Evolutionary conservation across 352 stramenopile genomes (phyloP).

Genomic region (Phytophthora kernoviae): DNA sequence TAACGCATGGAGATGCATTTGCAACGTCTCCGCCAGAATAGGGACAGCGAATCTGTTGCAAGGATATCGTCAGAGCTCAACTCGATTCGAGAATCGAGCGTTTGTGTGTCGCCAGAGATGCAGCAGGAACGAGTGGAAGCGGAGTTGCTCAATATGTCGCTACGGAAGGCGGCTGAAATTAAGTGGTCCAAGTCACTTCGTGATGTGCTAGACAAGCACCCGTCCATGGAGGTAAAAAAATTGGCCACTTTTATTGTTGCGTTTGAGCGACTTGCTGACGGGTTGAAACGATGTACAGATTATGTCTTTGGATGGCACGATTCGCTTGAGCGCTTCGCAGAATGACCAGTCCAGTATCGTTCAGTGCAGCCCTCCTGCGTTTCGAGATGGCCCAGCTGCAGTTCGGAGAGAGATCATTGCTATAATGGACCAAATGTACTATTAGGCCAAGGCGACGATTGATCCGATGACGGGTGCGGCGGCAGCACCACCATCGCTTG

Average conservation of each 20-base stretch:
- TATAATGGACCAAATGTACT: slow-evolving; percentile 32
- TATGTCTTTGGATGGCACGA: slow-evolving; percentile 24
- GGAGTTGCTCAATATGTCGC: slow-evolving; percentile 22
- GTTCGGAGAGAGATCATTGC: slow-evolving; percentile 28
- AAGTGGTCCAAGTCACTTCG: slow-evolving; percentile 30
- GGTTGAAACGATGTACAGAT: slow-evolving; percentile 14
- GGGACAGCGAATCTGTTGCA: background rate
- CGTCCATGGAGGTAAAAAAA: slow-evolving; percentile 27
- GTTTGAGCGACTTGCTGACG: background rate
- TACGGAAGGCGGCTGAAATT: slow-evolving; percentile 16
- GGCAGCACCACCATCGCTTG: slow-evolving; percentile 22
- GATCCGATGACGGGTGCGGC: slow-evolving; percentile 24
- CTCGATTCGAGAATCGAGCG: too few species aligned
- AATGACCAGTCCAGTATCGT: slow-evolving; percentile 4
- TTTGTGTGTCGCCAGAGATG: slow-evolving; percentile 14
- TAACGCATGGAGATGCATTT: slow-evolving; percentile 26
- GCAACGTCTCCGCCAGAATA: slow-evolving; percentile 7
- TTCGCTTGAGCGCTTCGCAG: slow-evolving; percentile 6
- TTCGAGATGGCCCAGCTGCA: slow-evolving; percentile 15
- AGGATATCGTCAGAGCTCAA: slow-evolving; percentile 6
- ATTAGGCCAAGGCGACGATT: slow-evolving; percentile 30
- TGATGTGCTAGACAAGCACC: slow-evolving; percentile 19
- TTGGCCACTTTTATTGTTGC: too few species aligned
- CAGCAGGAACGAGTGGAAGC: slow-evolving; percentile 15
- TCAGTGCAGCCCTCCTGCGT: background rate